phyloP scores from a whole-genome alignment of 768 basidiomycete species.

The Russula foetens region DNA sequence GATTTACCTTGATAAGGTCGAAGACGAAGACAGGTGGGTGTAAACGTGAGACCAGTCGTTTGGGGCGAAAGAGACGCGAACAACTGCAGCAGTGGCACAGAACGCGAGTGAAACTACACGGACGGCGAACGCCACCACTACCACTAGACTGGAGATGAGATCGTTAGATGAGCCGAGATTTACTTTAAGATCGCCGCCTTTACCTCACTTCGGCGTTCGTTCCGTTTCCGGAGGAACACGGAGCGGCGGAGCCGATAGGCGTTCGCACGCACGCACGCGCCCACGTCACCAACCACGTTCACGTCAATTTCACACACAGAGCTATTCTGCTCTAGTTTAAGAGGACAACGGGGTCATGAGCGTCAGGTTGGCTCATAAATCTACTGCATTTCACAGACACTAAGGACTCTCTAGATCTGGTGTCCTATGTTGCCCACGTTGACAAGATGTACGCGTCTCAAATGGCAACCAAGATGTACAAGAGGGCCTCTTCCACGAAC shows the following conservation, averaged over 20 bases:
- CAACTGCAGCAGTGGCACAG: background rate
- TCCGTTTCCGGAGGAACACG: background rate
- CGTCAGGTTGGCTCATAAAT: background rate
- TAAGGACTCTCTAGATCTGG: background rate
- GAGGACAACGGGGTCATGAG: no score
- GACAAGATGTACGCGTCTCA: background rate
- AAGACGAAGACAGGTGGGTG: background rate
- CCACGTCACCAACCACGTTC: no score
- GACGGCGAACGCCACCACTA: background rate
- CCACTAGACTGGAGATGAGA: background rate
- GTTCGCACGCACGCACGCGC: no score
- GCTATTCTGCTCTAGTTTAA: no score
- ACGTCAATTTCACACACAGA: no score
- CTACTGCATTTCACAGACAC: background rate
- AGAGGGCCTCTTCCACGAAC: background rate
- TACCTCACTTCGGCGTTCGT: background rate
- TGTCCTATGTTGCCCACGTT: conserved; percentile 1
- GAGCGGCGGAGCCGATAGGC: background rate
- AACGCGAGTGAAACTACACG: background rate
- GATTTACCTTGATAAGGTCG: background rate
- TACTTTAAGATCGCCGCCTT: conserved; percentile 3
- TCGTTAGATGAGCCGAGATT: background rate
- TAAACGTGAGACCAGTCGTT: background rate
- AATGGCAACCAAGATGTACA: background rate
- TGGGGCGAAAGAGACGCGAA: background rate